Evolutionary conservation across 371 early-diverging fungal genomes (phyloP).

Genomic region (Blakeslea trispora): DNA sequence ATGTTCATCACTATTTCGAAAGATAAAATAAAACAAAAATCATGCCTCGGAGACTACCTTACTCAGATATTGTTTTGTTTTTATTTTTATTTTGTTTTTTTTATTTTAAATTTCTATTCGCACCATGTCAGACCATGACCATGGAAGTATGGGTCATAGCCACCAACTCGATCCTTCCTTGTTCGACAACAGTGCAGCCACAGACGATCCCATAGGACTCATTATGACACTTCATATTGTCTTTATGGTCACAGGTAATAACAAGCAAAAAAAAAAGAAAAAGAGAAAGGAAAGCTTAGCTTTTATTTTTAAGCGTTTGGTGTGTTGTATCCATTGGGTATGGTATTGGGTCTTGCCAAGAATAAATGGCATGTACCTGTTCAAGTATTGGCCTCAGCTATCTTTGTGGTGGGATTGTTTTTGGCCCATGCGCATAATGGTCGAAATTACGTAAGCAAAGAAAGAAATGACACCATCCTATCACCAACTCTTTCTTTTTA

Average conservation of each 20-base stretch:
- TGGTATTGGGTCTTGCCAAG: slow-evolving; percentile 61
- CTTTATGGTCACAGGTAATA: slow-evolving; percentile 43
- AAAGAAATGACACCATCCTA: neutral
- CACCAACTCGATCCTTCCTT: slow-evolving; percentile 44
- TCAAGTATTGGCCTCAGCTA: slow-evolving; percentile 49
- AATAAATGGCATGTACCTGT: slow-evolving; percentile 69
- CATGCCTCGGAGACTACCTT: too few species aligned
- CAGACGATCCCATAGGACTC: slow-evolving; percentile 49
- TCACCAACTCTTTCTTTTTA: slow-evolving; percentile 3
- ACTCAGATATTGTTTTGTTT: too few species aligned
- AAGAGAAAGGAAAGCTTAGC: neutral
- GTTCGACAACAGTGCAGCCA: slow-evolving; percentile 41
- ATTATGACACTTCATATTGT: slow-evolving; percentile 51
- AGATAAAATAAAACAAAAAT: neutral
- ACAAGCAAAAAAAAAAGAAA: neutral
- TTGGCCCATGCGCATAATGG: slow-evolving; percentile 66
- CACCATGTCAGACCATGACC: slow-evolving; percentile 34
- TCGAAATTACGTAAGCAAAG: slow-evolving; percentile 52
- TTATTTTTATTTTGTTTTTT: neutral
- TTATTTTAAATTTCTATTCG: neutral
- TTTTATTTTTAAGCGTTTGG: slow-evolving; percentile 37
- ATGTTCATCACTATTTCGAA: neutral
- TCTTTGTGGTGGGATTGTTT: slow-evolving; percentile 58
- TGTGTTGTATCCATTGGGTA: slow-evolving; percentile 51
- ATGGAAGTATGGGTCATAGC: slow-evolving; percentile 37